These are phyloP conservation scores for Aspergillus cavernicola DNA, from an alignment of 495 filamentous ascomycete genomes.

Conservation along the genomic window DNA sequence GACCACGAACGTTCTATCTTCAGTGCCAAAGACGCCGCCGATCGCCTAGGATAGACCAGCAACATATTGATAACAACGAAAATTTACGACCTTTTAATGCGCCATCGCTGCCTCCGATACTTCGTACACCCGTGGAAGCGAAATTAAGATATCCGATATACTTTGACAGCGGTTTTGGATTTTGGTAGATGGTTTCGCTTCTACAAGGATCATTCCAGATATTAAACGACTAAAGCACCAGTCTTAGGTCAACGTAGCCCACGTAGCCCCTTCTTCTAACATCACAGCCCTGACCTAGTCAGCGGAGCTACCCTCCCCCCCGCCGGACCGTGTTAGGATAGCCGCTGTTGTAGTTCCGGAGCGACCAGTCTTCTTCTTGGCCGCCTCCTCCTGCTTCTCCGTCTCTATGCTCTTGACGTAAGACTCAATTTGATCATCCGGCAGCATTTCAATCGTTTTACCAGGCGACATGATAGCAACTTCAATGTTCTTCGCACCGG, in stretches of 20 bases:
- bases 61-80: conserved; percentile 27
- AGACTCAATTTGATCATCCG: conserved; percentile 88
- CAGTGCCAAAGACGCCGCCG: conserved; percentile 63
- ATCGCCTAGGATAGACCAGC: conserved; percentile 63
- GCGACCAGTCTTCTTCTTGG: conserved; percentile 88
- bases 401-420: conserved; percentile 98
- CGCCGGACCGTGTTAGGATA: conserved; percentile 67
- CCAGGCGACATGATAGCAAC: conserved; percentile 98
- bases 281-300: conserved; percentile 14
- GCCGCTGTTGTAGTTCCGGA: conserved; percentile 73
- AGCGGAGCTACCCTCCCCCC: conserved; percentile 31
- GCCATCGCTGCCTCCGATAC: neutral
- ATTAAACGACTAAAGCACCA: conserved; percentile 10
- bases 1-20: conserved; percentile 65
- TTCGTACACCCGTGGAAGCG: neutral
- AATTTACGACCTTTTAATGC: conserved; percentile 30
- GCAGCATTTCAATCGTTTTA: conserved; percentile 87
- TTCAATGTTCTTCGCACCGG: conserved; percentile 98
- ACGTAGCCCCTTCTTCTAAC: conserved; percentile 7
- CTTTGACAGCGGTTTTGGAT: neutral
- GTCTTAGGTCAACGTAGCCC: conserved; percentile 5
- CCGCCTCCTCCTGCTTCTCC: conserved; percentile 98
- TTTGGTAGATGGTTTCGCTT: conserved; percentile 12
- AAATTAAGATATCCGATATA: conserved; percentile 1
- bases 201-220: conserved; percentile 8